These are phyloP conservation scores for Metarhizium sp. DNA, from an alignment of 2,329 filamentous ascomycete genomes.

Conservation along the genomic window DNA sequence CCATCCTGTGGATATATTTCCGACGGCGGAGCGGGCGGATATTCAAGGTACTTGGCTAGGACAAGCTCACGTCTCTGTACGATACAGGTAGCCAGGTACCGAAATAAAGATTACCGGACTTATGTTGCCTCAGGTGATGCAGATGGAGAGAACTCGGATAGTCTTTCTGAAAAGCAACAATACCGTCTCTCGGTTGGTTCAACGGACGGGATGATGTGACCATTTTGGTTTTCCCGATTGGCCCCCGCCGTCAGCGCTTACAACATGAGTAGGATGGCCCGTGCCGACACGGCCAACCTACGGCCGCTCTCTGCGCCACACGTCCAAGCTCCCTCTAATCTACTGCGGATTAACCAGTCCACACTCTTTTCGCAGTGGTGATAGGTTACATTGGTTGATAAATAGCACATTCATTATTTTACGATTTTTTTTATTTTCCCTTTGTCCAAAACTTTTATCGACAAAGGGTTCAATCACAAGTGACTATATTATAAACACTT, in stretches of 20 bases:
- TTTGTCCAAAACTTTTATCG: slow-evolving; percentile 1
- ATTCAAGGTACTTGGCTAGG: not conserved
- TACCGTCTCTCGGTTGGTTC: not conserved
- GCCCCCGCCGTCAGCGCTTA: no score
- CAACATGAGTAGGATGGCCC: no score
- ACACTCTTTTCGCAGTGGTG: not conserved
- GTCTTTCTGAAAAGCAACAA: not conserved
- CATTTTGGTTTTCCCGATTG: no score
- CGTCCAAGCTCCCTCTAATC: no score
- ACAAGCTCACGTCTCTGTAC: no score
- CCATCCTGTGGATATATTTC: slow-evolving; percentile 28
- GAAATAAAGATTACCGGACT: not conserved
- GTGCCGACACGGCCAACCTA: no score
- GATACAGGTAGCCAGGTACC: not conserved
- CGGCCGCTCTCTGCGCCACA: no score
- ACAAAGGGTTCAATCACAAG: not conserved
- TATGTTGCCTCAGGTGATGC: not conserved
- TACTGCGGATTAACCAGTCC: no score
- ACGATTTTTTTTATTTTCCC: slow-evolving; percentile 4
- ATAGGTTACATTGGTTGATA: not conserved
- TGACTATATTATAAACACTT: slow-evolving; percentile 6
- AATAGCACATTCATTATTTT: slow-evolving; percentile 14
- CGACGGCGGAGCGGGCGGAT: not conserved
- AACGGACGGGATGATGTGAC: no score
- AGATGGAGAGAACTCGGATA: not conserved